These are phyloP conservation scores for Fibroporia radiculosa DNA, from an alignment of 768 basidiomycete species.

Conservation along the genomic window DNA sequence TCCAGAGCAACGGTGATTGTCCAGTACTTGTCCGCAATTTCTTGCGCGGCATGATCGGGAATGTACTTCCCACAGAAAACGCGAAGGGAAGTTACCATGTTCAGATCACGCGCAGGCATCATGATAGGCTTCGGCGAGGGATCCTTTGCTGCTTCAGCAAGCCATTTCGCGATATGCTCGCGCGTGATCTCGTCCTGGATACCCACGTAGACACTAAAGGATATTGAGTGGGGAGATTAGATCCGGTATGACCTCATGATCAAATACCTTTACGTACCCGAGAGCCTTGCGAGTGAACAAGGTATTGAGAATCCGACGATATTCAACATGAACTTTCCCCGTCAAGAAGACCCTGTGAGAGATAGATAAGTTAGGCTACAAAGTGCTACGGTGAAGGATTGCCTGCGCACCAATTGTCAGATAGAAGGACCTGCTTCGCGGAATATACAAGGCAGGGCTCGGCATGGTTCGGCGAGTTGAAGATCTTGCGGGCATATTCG, in stretches of 20 bases:
- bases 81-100: slow-evolving; percentile 95
- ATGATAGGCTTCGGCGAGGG: slow-evolving; percentile 57
- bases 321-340: slow-evolving; percentile 89
- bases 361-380: not conserved
- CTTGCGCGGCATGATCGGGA: slow-evolving; percentile 64
- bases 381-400: slow-evolving; percentile 3
- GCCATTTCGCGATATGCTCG: slow-evolving; percentile 69
- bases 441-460: slow-evolving; percentile 93
- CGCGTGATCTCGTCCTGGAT: slow-evolving; percentile 82
- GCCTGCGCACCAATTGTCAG: slow-evolving; percentile 72
- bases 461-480: slow-evolving; percentile 88
- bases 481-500: slow-evolving; percentile 87
- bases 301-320: slow-evolving; percentile 82
- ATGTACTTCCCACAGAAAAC: slow-evolving; percentile 95
- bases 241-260: not conserved
- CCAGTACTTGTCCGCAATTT: slow-evolving; percentile 95
- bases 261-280: slow-evolving; percentile 40
- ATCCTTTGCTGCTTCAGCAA: slow-evolving; percentile 43
- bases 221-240: not conserved
- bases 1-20: slow-evolving; percentile 90
- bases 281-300: slow-evolving; percentile 95
- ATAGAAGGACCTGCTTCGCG: slow-evolving; percentile 76
- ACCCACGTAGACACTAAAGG: slow-evolving; percentile 64
- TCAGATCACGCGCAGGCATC: slow-evolving; percentile 87
- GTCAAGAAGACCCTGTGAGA: slow-evolving; percentile 86